Base-by-base conservation (phyloP, 2,329 filamentous ascomycete genomes). In the Cladosporium cucumerinum region DNA sequence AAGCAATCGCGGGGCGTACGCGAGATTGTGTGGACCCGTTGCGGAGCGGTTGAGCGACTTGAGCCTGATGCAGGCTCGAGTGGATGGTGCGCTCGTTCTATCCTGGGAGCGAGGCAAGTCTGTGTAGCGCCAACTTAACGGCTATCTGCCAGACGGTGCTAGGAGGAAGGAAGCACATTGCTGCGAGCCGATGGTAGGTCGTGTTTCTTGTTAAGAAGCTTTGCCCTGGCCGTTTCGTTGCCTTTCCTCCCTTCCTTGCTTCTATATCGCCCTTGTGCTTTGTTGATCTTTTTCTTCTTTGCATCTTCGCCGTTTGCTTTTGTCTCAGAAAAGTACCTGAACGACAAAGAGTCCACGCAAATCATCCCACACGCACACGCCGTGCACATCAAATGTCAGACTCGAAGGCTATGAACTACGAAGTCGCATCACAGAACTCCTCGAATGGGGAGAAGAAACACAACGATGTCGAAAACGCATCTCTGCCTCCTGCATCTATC, bases 351-450 rank as follows among this genome's bases (percentile, higher is more conserved):
- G 43, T 46, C n/a, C 39, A 46, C 36, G 18, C 36, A 43, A n/a
- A n/a, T 8, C 18, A 43, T 30, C 25, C 34, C 34, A 48, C 34
- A 16, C n/a, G 60, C 49, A 55, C 30, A 46, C 23, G 52, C 23
- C 25, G 49, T 55, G 60, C 48, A 46, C 11, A 18, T 43, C 2
- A 25, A 23, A 62, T 62, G 60, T 26, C 49, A 23, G 36, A 46
- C 18, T 39, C 23, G 32, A 55, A 62, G 16, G 23, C 32, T 2
- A 62, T 55, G 60, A 43, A 43, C 25, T 62, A 54, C 60, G 60
- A 62, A 43, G 49, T 54, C 23, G 60, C 60, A 28, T 62, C 60
- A 25, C 60, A 62, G 49, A 62, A 36, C 60, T 62, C 60, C 21
- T 30, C 51, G 18, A 36, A 25, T 26, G 36, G 25, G 12, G 60